Evolutionary conservation across 768 basidiomycete species (phyloP).

Genomic region (Hygrophorus pudorinus): DNA sequence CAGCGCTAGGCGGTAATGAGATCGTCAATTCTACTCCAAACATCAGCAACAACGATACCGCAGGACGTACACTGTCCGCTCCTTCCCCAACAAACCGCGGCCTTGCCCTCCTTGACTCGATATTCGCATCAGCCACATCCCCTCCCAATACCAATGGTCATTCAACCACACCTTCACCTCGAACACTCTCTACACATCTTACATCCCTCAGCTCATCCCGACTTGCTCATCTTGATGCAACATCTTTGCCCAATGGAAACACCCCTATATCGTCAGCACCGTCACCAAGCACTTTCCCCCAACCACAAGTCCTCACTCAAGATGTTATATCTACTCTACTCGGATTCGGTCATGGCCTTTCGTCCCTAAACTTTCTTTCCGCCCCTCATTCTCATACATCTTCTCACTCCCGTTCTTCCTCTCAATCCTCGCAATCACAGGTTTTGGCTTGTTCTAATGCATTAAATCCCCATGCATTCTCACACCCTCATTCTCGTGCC

Average conservation of each 20-base stretch:
- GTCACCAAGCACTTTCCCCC: constrained; percentile 22
- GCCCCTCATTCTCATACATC: constrained; percentile 12
- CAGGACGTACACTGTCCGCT: constrained; percentile 16
- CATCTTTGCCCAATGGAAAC: neutral
- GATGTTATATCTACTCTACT: constrained; percentile 60
- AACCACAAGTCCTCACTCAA: constrained; percentile 61
- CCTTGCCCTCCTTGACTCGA: constrained; percentile 49
- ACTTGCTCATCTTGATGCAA: neutral
- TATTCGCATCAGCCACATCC: constrained; percentile 59
- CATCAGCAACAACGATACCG: neutral
- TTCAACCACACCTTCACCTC: neutral
- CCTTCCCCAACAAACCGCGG: constrained; percentile 25
- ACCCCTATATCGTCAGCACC: constrained; percentile 2
- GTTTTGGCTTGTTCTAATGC: too few species aligned
- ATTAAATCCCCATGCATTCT: neutral
- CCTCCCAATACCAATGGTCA: constrained; percentile 2
- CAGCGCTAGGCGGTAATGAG: constrained; percentile 20
- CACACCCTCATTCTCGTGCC: neutral
- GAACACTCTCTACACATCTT: neutral
- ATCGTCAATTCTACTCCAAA: neutral
- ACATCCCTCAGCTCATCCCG: neutral
- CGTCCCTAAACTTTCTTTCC: constrained; percentile 9
- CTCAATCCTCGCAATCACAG: neutral
- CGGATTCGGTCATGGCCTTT: constrained; percentile 28
- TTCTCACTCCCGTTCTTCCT: neutral